Evolutionary conservation across 768 basidiomycete genomes (phyloP).

Genomic region (Lactarius hatsudake): DNA sequence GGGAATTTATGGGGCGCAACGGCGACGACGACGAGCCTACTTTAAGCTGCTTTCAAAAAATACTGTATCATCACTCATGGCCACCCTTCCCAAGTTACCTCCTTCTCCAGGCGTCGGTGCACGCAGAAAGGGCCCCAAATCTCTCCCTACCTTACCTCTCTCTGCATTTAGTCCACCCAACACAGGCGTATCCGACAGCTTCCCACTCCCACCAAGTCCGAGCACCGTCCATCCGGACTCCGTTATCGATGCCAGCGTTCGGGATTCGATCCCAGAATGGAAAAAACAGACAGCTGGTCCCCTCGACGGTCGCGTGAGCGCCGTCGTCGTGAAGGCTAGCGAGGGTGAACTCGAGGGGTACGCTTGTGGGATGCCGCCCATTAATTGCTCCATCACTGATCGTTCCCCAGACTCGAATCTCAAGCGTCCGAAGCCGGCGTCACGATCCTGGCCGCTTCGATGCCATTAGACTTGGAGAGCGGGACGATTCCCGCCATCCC

Average conservation of each 20-base stretch:
- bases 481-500: slow-evolving; percentile 40
- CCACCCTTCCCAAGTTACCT: slow-evolving; percentile 28
- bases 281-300: slow-evolving; percentile 48
- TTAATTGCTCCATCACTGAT: neutral
- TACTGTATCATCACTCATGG: slow-evolving; percentile 1
- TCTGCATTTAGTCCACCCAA: slow-evolving; percentile 76
- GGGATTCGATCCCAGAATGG: slow-evolving; percentile 48
- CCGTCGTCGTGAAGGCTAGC: slow-evolving; percentile 43
- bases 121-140: slow-evolving; percentile 62
- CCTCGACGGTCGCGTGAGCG: slow-evolving; percentile 46
- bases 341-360: slow-evolving; percentile 43
- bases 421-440: slow-evolving; percentile 23
- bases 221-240: slow-evolving; percentile 58
- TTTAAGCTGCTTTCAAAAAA: neutral
- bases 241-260: slow-evolving; percentile 69
- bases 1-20: neutral
- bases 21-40: neutral
- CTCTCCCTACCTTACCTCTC: slow-evolving; percentile 67
- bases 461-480: slow-evolving; percentile 60
- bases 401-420: slow-evolving; percentile 23
- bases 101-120: slow-evolving; percentile 44
- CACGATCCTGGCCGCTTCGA: slow-evolving; percentile 49
- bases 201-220: slow-evolving; percentile 68
- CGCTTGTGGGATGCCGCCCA: slow-evolving; percentile 28
- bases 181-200: slow-evolving; percentile 61